Percentiles rank a stretch among this genome's conserved stretches.
Evolutionary conservation across 805 yeast genomes (phyloP).

Genomic region (Yarrowia keelungensis): DNA sequence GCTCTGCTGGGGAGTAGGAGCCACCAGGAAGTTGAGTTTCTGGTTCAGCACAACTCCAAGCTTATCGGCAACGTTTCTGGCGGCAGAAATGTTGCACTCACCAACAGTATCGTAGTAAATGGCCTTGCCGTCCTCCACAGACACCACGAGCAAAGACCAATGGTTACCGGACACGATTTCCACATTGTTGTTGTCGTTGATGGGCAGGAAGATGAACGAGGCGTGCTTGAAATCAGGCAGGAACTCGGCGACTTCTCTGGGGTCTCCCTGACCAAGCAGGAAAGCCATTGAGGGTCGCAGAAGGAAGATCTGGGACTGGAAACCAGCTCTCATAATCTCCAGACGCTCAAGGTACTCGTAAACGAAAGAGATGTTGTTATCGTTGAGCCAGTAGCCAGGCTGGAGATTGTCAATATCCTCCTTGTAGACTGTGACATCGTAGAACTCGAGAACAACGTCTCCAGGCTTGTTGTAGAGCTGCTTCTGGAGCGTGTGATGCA

Average conservation of each 20-base stretch:
- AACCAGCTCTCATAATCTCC: constrained; percentile 42
- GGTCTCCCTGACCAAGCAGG: constrained; percentile 53
- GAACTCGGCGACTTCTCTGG: constrained; percentile 54
- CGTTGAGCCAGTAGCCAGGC: constrained; percentile 77
- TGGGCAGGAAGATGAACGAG: constrained; percentile 67
- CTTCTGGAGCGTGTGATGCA: constrained; percentile 27
- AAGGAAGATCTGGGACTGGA: constrained; percentile 51
- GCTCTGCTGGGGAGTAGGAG: constrained; percentile 57
- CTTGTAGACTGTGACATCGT: constrained; percentile 63
- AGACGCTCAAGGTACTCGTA: constrained; percentile 61
- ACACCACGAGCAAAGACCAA: constrained; percentile 71
- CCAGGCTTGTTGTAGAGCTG: constrained; percentile 34
- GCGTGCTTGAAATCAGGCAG: constrained; percentile 56
- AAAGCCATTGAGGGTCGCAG: constrained; percentile 70
- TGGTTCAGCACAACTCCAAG: constrained; percentile 47
- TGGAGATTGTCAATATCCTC: constrained; percentile 64
- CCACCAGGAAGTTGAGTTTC: constrained; percentile 45
- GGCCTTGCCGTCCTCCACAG: constrained; percentile 57
- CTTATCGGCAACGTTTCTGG: constrained; percentile 50
- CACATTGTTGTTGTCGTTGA: constrained; percentile 69
- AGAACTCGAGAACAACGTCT: constrained; percentile 42
- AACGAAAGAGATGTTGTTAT: constrained; percentile 68
- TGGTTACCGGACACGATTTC: constrained; percentile 75
- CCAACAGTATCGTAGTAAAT: constrained; percentile 67
- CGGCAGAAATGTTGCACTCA: constrained; percentile 53